Base-by-base conservation (phyloP, 2,329 filamentous ascomycete genomes). In the Clonostachys solani region DNA sequence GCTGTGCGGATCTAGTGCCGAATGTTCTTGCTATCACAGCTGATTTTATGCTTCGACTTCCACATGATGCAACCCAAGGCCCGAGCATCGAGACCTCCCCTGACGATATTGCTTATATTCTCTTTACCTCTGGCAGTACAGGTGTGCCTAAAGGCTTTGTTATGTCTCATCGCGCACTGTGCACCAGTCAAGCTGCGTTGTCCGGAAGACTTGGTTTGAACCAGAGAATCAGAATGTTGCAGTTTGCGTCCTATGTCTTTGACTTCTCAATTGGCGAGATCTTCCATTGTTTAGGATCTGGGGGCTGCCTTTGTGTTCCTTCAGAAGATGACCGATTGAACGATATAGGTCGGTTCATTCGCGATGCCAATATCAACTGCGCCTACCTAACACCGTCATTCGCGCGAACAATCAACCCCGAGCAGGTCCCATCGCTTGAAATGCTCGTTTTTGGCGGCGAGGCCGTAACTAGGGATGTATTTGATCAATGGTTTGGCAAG, bases 221-320 rank as follows among this genome's bases (percentile, higher is more conserved):
- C 37, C 38, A 17, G 33, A 33, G 33, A 2, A 78, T 77, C 8
- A 71, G 83, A 4, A 72, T 81, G 5, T 48, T 33, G 16, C 43
- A 45, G 16, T 45, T 45, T 34, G 23, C 43, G 10, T 16, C 29
- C 9, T 45, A 36, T 16, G 43, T 45, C n/a, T 45, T 45, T 29
- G 43, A 45, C 16, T 15, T 45, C 16, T 36, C 29, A 6, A 35
- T 45, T 10, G 23, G 43, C 13, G 43, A 45, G 12, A 45, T 45
- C 33, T n/a, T 45, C 5, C 16, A 17, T 16, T 18, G 33, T 12
- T 6, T 45, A n/a, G 33, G 17, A n/a, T 36, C n/a, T 17, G 43
- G 43, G 12, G 43, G 13, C 18, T 18, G n/a, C 7, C 13, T 45
- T 5, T 45, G 29, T 18, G 34, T 45, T 33, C 43, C 43, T 17